Percentiles rank a stretch among this genome's conserved stretches.
These are phyloP conservation scores for Aureoboletus auriporus DNA, from an alignment of 768 basidiomycete species.

Conservation along the genomic window DNA sequence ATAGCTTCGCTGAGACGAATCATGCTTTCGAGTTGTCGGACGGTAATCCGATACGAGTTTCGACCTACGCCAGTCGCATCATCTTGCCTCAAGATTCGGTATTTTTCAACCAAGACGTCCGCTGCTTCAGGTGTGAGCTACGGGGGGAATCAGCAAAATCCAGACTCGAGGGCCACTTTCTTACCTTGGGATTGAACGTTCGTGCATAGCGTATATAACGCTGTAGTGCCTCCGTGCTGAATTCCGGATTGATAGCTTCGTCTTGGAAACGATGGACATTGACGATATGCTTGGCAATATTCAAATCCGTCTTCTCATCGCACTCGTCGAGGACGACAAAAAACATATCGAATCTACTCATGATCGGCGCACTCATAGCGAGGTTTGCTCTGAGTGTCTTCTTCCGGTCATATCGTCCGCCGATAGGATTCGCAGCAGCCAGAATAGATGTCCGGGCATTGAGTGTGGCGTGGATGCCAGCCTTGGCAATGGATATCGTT, in stretches of 20 bases:
- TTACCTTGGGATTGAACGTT: constrained; percentile 95
- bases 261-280: constrained; percentile 96
- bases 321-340: constrained; percentile 98
- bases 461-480: constrained; percentile 96
- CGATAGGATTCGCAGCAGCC: constrained; percentile 97
- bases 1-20: constrained; percentile 97
- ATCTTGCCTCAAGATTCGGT: constrained; percentile 86
- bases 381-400: constrained; percentile 88
- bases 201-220: constrained; percentile 95
- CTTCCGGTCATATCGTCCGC: constrained; percentile 94
- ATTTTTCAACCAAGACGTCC: constrained; percentile 92
- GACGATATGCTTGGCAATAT: constrained; percentile 95
- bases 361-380: constrained; percentile 97
- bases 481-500: constrained; percentile 98
- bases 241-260: constrained; percentile 93
- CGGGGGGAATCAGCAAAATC: constrained; percentile 4
- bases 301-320: constrained; percentile 86
- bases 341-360: constrained; percentile 98
- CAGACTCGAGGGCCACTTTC: not conserved
- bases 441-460: constrained; percentile 97
- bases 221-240: constrained; percentile 94
- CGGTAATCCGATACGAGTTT: constrained; percentile 96
- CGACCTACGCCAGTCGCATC: constrained; percentile 83
- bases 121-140: constrained; percentile 93
- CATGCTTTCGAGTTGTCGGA: constrained; percentile 97